Percentiles rank a stretch among this genome's conserved stretches.
phyloP scores from a whole-genome alignment of 306 rosid species.

The Prunus persica region Prunus_persica_NCBIv2 NC_034010.1:3113501-3114000 shows the following conservation, averaged over 20 bases:
- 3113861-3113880: background rate
- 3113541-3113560: too few relatives aligned
- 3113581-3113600: background rate
- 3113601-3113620: too few relatives aligned
- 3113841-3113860: background rate
- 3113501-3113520: too few relatives aligned
- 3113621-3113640: background rate
- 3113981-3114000: too few relatives aligned
- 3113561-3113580: background rate
- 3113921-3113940: background rate
- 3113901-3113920: background rate
- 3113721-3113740: conserved; percentile 15
- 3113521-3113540: too few relatives aligned
- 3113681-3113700: conserved; percentile 1
- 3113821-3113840: conserved; percentile 23
- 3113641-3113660: background rate
- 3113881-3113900: background rate
- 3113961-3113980: background rate
- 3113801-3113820: conserved; percentile 3
- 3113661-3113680: too few relatives aligned
- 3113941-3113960: background rate
- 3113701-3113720: conserved; percentile 21
- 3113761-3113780: conserved; percentile 32
- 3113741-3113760: conserved; percentile 32
- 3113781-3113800: conserved; percentile 4